Evolutionary conservation across 768 basidiomycete genomes (phyloP), one percentile per base, ranked within the genome.

Genomic region (Pleurotus djamor): DNA sequence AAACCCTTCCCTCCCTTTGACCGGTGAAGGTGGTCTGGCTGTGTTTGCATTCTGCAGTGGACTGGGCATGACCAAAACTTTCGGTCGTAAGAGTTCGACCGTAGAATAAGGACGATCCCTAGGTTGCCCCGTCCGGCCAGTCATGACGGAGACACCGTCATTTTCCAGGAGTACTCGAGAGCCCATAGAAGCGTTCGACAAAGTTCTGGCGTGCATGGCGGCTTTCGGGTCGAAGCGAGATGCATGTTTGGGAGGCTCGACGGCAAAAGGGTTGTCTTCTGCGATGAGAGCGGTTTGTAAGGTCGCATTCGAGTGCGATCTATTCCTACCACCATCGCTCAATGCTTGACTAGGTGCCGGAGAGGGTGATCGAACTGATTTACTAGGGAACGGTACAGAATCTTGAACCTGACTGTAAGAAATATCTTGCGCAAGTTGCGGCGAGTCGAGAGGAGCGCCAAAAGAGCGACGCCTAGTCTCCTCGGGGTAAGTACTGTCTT

Each of bases 1-100:
- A 69, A 92, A 90, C 7, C 87, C 88, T 50, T 83, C 83, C 49
- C 79, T 75, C 35, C 77, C 65, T 43, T 69, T 72, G 3, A 67
- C 67, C 44, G 65, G 63, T 13, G 77, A 60, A 47, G 75, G 66
- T n/a, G 75, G 69, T 14, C 77, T 63, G 17, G 72, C 62, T 38
- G 71, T 65, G 14, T 75, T 67, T 14, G 72, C 66, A 52, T 78
- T 74, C 65, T 95, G 91, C 38, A 96, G 75, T 1, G 93, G 92
- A 61, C 89, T 90, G 8, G 95, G 95, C 95, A 97, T 96, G 61
- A 97, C 86, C 48, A 97, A 86, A n/a, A 94, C 81, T 70, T 94
- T 94, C 1, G 95, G 95, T 17, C 94, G 82, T 64, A 96, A 79
- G 47, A 96, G 77, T 35, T 94, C 91, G 59, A 88, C 64, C 10